These are phyloP conservation scores for Spatholobus suberectus DNA, from an alignment of 306 rosid species.

Conservation along the genomic window DNA sequence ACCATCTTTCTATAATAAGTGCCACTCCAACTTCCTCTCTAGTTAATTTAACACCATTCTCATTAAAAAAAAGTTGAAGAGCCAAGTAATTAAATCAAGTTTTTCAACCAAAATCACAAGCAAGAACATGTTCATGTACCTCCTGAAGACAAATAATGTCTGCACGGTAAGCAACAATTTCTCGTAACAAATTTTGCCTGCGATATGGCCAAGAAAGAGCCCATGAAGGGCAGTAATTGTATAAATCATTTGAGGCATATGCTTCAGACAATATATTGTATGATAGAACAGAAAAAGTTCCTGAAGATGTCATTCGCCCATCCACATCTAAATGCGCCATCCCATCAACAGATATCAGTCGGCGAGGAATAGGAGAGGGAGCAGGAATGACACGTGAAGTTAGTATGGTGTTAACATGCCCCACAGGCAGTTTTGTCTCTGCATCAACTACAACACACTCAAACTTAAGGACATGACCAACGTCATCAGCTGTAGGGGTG, in stretches of 20 bases:
- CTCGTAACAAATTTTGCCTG: constrained; percentile 91
- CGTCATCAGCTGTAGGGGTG: constrained; percentile 88
- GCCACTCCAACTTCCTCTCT: neutral
- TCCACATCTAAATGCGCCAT: constrained; percentile 80
- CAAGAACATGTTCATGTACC: constrained; percentile 55
- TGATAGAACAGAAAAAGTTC: constrained; percentile 89
- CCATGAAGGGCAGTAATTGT: constrained; percentile 95
- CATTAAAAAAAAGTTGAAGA: neutral
- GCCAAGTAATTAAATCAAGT: constrained; percentile 20
- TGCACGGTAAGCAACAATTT: constrained; percentile 92
- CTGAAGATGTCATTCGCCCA: constrained; percentile 72
- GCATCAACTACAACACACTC: constrained; percentile 89
- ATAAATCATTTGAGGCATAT: constrained; percentile 79
- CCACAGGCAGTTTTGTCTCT: constrained; percentile 74
- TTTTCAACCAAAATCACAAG: constrained; percentile 31
- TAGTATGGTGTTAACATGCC: constrained; percentile 67
- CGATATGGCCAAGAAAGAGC: constrained; percentile 99
- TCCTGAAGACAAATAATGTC: constrained; percentile 99
- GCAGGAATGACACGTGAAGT: constrained; percentile 97
- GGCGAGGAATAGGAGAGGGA: constrained; percentile 92
- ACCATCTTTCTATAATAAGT: neutral
- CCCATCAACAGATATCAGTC: constrained; percentile 65
- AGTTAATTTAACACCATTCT: neutral
- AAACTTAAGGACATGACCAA: constrained; percentile 91
- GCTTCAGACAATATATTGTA: constrained; percentile 93